Evolutionary conservation across 768 basidiomycete genomes (phyloP), one percentile per base, ranked within the genome.

Genomic region (Termitomyces sp.): DNA sequence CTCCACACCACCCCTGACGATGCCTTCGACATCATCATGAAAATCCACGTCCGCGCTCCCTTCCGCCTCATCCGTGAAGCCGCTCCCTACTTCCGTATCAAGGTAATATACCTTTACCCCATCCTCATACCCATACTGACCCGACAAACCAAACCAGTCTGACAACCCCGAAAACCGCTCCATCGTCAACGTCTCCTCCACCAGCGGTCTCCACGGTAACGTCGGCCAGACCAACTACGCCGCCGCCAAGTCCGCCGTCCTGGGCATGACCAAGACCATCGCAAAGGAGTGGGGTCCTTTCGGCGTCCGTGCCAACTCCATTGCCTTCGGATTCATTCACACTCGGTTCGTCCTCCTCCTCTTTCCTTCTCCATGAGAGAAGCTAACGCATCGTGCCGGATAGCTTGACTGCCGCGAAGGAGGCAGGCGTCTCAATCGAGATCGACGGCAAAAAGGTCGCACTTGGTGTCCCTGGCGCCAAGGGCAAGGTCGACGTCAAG

Each of bases 231-330:
- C 80, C 16, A 93, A 93, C 75, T 92, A 91, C 67, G 85, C 91
- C 24, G 83, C 90, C 1, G 91, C 89, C 62, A 93, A 92, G 69
- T 76, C 90, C 13, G 92, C 88, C 8, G 85, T 94, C 44, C 67
- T 88, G 60, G 92, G 92, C 15, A 76, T 94, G 56, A 90, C 91
- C 42, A 94, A 93, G 79, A 94, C 92, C 44, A 86, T 91, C 65
- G 86, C 87, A 52, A 94, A 94, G 71, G 92, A 94, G 70, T 94
- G 92, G 92, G 92, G 92, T 35, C 74, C 79, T 4, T 92, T 88
- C 73, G 88, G 87, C 65, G 90, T 93, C 22, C 89, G 92, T 54
- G 89, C 89, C 32, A 93, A 94, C 76, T 88, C 88, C 3, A 75
- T 94, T 46, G 91, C 91, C 4, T 93, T 84, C 66, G 91, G 92